These are phyloP conservation scores for Euphorbia tirucalli DNA, from an alignment of 345 rosid species.

Conservation along the genomic window DNA sequence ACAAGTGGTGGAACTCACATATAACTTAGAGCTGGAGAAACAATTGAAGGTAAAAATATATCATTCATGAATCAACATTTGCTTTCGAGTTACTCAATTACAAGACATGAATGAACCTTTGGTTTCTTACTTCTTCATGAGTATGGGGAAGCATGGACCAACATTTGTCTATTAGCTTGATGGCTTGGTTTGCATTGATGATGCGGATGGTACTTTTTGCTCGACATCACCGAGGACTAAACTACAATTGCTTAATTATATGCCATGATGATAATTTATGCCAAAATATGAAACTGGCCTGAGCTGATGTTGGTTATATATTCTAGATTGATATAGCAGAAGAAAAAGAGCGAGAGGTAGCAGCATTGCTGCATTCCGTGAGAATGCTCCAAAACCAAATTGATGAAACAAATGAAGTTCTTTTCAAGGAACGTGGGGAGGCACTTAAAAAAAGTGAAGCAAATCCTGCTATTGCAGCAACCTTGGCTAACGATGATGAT, in stretches of 20 bases:
- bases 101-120: neutral
- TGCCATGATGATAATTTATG: neutral
- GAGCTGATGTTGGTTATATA: conserved; percentile 13
- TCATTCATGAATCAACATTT: neutral
- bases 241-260: neutral
- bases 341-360: conserved; percentile 18
- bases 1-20: conserved; percentile 15
- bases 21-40: neutral
- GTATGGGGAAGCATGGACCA: neutral
- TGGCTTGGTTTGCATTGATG: neutral
- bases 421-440: conserved; percentile 30
- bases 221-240: neutral
- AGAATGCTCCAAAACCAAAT: conserved; percentile 13
- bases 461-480: conserved; percentile 26
- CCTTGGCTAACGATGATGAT: conserved; percentile 32
- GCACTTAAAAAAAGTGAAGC: neutral
- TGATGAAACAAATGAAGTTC: conserved; percentile 20
- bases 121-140: neutral
- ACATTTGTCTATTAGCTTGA: neutral
- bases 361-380: conserved; percentile 10
- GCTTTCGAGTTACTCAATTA: neutral
- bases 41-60: conserved; percentile 10
- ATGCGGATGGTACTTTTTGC: neutral
- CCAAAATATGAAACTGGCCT: neutral
- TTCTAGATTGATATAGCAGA: conserved; percentile 19